Evolutionary conservation across 352 stramenopile species (phyloP).

Genomic region (Phytophthora macrochlamydospora): DNA sequence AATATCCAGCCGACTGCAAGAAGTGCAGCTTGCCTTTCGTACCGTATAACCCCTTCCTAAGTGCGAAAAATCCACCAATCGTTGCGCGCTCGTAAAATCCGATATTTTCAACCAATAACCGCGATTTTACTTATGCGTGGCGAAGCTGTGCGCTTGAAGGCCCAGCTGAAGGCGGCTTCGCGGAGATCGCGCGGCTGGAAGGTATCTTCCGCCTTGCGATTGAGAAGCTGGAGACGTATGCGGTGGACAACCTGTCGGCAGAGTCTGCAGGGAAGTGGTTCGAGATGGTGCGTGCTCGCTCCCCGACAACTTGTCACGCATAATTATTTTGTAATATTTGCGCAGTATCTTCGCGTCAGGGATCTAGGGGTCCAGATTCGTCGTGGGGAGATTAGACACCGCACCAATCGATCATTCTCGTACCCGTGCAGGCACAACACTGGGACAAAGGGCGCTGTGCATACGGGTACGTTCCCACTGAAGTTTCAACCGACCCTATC

Average conservation of each 20-base stretch:
- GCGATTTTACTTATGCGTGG: conserved; percentile 4
- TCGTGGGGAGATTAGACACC: conserved; percentile 74
- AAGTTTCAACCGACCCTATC: neutral
- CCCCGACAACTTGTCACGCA: neutral
- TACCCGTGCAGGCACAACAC: conserved; percentile 69
- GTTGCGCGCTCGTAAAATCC: no score
- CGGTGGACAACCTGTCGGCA: conserved; percentile 41
- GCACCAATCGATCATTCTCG: conserved; percentile 29
- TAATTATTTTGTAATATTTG: conserved; percentile 1
- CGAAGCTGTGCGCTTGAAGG: conserved; percentile 39
- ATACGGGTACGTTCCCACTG: conserved; percentile 40
- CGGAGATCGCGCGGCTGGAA: conserved; percentile 56
- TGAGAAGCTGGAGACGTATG: conserved; percentile 46
- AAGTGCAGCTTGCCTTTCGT: neutral
- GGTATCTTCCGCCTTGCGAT: conserved; percentile 42
- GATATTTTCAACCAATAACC: no score
- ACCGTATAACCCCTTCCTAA: neutral
- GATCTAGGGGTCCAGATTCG: conserved; percentile 74
- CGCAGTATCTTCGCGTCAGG: conserved; percentile 67
- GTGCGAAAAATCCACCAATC: no score
- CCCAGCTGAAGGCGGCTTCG: conserved; percentile 53
- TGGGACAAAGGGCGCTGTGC: conserved; percentile 60
- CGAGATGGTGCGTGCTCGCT: conserved; percentile 40
- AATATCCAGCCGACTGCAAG: conserved; percentile 2
- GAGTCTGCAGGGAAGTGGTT: conserved; percentile 64